Conservation (phyloP, 352 stramenopile genomes). For the Pythium rishiriense region DNA sequence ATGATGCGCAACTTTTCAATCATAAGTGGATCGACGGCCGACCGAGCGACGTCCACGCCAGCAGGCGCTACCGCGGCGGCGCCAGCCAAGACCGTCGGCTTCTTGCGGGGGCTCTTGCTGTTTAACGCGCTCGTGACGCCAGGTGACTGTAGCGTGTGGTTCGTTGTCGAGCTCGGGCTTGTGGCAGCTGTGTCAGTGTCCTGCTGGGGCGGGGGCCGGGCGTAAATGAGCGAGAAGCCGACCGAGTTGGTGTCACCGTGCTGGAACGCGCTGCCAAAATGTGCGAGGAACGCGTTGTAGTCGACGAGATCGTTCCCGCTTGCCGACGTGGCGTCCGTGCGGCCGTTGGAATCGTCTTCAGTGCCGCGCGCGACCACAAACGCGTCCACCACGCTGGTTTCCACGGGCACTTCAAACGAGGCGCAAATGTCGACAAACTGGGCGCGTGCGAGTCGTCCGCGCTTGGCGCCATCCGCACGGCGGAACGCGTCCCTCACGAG, state of each 20-base stretch:
- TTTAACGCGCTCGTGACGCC: constrained; percentile 42
- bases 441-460: constrained; percentile 36
- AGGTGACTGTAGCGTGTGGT: constrained; percentile 55
- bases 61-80: neutral
- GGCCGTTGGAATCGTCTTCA: neutral
- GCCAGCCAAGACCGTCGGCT: constrained; percentile 1
- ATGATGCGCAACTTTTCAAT: constrained; percentile 69
- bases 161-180: constrained; percentile 6
- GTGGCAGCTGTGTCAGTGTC: neutral
- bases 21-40: constrained; percentile 32
- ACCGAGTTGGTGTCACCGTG: constrained; percentile 68
- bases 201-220: neutral
- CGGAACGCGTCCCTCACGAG: constrained; percentile 58
- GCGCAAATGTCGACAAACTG: constrained; percentile 46
- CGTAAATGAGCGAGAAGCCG: constrained; percentile 51
- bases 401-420: constrained; percentile 36
- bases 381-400: constrained; percentile 37
- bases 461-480: constrained; percentile 34
- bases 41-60: neutral
- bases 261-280: constrained; percentile 65
- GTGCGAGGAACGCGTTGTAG: constrained; percentile 63
- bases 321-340: constrained; percentile 8
- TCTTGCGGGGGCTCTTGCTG: constrained; percentile 21
- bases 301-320: constrained; percentile 39
- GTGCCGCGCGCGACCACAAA: constrained; percentile 37